Evolutionary conservation across 225 moss, liverwort and hornwort species (phyloP).

Genomic region (Neckera pumila): DNA sequence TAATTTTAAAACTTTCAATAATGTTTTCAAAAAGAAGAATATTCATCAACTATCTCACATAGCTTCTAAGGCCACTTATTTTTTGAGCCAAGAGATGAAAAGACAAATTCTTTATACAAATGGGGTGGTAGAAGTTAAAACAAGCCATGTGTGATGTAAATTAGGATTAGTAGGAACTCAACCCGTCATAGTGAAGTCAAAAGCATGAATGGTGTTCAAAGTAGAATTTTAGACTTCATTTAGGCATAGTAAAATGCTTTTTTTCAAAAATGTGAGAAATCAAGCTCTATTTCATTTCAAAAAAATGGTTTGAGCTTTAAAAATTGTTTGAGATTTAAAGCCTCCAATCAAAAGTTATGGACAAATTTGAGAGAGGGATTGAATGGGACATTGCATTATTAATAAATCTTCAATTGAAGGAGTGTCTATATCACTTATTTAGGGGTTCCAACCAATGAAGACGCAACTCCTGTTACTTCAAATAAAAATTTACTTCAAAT

Average conservation of each 20-base stretch:
- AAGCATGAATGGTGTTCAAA: not conserved
- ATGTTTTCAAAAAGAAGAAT: not conserved
- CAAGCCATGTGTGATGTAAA: not conserved
- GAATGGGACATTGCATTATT: not conserved
- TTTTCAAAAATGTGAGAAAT: not conserved
- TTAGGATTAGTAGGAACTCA: not conserved
- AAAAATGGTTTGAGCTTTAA: not conserved
- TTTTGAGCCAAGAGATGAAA: not conserved
- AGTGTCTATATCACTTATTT: not conserved
- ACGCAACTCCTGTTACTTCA: not conserved
- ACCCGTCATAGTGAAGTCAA: not conserved
- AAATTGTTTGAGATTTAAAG: accelerated
- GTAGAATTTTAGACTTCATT: not conserved
- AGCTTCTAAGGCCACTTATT: not conserved
- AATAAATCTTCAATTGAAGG: not conserved
- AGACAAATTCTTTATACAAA: not conserved
- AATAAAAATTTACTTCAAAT: not conserved
- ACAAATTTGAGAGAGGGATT: not conserved
- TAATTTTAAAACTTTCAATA: not conserved
- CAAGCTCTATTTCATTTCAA: no score
- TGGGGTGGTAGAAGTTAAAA: not conserved
- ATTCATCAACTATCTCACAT: not conserved
- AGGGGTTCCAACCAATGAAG: no score
- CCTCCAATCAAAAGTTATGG: not conserved
- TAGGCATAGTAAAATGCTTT: not conserved